Evolutionary conservation across 768 basidiomycete genomes (phyloP).

Genomic region (Phanerodontia chrysosporium): DNA sequence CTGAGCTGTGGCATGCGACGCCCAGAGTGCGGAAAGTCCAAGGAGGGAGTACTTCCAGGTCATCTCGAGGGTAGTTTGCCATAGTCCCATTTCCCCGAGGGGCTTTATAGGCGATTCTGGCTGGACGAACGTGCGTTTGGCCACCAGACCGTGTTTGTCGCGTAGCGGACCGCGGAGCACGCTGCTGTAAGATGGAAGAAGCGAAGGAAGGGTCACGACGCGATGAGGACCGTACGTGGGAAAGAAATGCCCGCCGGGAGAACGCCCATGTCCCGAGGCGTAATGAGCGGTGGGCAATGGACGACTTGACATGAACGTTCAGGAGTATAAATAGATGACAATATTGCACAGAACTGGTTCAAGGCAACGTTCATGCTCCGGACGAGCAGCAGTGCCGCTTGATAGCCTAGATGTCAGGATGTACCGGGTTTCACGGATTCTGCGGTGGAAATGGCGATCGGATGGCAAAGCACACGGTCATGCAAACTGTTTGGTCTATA

Average conservation of each 20-base stretch:
- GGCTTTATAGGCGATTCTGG: not conserved
- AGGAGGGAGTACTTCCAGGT: not conserved
- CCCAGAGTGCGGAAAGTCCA: not conserved
- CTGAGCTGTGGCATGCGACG: not conserved
- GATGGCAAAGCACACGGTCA: not conserved
- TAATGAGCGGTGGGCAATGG: not conserved
- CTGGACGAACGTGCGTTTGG: slow-evolving; percentile 4
- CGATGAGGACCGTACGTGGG: not conserved
- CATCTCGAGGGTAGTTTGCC: not conserved
- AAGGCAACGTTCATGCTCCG: not conserved
- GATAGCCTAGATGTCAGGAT: not conserved
- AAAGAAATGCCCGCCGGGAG: not conserved
- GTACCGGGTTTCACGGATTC: too few species aligned
- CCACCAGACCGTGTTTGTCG: not conserved
- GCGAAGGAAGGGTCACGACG: slow-evolving; percentile 1
- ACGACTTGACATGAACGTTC: not conserved
- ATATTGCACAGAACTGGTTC: not conserved
- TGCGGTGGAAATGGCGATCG: not conserved
- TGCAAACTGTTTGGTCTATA: not conserved
- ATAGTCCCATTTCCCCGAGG: not conserved
- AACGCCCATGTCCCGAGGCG: not conserved
- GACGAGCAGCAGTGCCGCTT: too few species aligned
- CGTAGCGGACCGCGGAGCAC: not conserved
- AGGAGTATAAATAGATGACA: not conserved
- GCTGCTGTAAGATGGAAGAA: not conserved